These are phyloP conservation scores for Mycena metata DNA, from an alignment of 768 basidiomycete species.

Conservation along the genomic window DNA sequence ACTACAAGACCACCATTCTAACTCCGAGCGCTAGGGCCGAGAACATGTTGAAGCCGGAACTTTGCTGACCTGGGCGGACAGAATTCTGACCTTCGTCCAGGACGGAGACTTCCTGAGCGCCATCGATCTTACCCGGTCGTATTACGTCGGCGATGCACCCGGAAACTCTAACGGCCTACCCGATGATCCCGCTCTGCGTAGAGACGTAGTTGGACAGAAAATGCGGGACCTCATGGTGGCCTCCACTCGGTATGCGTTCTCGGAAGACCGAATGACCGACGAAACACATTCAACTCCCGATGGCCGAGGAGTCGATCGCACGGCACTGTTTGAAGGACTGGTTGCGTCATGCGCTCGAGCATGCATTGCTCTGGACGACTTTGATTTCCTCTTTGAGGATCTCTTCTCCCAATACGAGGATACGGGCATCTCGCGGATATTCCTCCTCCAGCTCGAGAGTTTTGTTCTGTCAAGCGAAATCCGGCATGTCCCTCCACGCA, in stretches of 20 bases:
- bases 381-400: slow-evolving; percentile 93
- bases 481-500: slow-evolving; percentile 83
- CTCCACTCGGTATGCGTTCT: slow-evolving; percentile 91
- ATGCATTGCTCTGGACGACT: slow-evolving; percentile 83
- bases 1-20: neutral
- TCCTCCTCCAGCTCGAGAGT: slow-evolving; percentile 83
- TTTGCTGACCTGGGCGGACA: slow-evolving; percentile 95
- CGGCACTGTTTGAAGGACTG: slow-evolving; percentile 89
- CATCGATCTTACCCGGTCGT: slow-evolving; percentile 86
- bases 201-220: slow-evolving; percentile 77
- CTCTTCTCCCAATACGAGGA: slow-evolving; percentile 92
- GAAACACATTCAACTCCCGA: slow-evolving; percentile 85
- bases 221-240: slow-evolving; percentile 88
- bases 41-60: slow-evolving; percentile 84
- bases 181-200: slow-evolving; percentile 67
- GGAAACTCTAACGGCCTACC: slow-evolving; percentile 93
- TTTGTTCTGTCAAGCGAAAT: slow-evolving; percentile 85
- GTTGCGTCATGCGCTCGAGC: slow-evolving; percentile 84
- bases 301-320: slow-evolving; percentile 93
- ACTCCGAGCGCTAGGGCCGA: slow-evolving; percentile 61
- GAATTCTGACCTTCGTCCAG: slow-evolving; percentile 85
- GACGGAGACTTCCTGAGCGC: slow-evolving; percentile 91
- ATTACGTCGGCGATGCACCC: slow-evolving; percentile 83
- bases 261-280: slow-evolving; percentile 94
- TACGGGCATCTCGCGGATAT: slow-evolving; percentile 86